These are phyloP conservation scores for Pyricularia sp. DNA, from an alignment of 2,329 filamentous ascomycete genomes.

Conservation along the genomic window DNA sequence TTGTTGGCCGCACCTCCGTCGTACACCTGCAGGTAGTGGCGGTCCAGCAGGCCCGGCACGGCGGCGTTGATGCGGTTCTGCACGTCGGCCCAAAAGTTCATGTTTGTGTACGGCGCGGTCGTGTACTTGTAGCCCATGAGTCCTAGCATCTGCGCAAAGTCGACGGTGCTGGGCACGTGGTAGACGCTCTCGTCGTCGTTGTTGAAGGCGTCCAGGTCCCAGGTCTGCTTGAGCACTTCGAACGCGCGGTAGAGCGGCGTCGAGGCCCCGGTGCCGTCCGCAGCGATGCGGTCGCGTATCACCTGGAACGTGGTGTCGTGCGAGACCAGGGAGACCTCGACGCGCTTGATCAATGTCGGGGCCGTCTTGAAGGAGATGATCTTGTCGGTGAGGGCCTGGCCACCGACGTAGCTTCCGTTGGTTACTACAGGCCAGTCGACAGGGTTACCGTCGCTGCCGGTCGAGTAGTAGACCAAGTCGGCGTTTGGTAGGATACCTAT, in stretches of 20 bases:
- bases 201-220: slow-evolving; percentile 35
- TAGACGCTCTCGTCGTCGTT: slow-evolving; percentile 36
- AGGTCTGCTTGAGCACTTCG: slow-evolving; percentile 26
- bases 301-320: slow-evolving; percentile 22
- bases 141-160: slow-evolving; percentile 31
- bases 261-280: slow-evolving; percentile 20
- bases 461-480: slow-evolving; percentile 35
- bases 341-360: slow-evolving; percentile 21
- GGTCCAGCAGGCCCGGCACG: slow-evolving; percentile 21
- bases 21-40: slow-evolving; percentile 33
- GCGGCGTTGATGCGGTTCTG: slow-evolving; percentile 20
- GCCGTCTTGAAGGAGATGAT: slow-evolving; percentile 7
- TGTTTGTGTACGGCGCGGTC: slow-evolving; percentile 31
- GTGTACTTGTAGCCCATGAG: slow-evolving; percentile 31
- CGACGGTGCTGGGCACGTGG: slow-evolving; percentile 29
- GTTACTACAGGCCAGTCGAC: slow-evolving; percentile 22
- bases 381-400: slow-evolving; percentile 24
- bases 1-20: slow-evolving; percentile 32
- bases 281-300: slow-evolving; percentile 24
- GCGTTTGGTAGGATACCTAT: slow-evolving; percentile 31
- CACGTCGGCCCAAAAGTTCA: slow-evolving; percentile 25
- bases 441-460: slow-evolving; percentile 25
- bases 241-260: slow-evolving; percentile 30
- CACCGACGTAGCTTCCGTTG: slow-evolving; percentile 34
- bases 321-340: slow-evolving; percentile 34